Evolutionary conservation across 306 rosid species (phyloP), one percentile per base, ranked within the genome.

Genomic region (Mimosa bimucronata): DNA sequence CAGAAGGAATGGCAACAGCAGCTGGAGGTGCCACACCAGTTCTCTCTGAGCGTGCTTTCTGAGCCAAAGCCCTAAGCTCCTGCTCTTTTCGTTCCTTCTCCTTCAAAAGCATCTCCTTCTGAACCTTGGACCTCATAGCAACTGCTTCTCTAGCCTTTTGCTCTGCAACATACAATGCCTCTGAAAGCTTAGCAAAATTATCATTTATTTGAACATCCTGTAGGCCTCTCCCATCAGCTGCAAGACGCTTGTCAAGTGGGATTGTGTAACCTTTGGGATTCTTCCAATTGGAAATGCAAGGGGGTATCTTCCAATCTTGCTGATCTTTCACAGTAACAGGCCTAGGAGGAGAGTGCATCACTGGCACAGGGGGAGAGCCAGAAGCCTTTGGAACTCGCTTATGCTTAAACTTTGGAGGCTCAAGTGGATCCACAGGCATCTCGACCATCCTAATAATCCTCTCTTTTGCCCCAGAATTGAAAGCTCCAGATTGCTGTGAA

Each of bases 291-390:
- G 97, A 94, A 61, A 94, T 92, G 70, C 97, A 92, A 21, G 97
- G 98, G 0, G 97, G 98, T 38, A 92, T 92, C 81, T 94, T 92
- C 98, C 97, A 94, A 74, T 94, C 98, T 70, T 91, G 95, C 83
- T 91, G 97, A 73, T 94, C 98, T 79, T 92, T 94, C 77, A 92
- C 92, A 1, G 97, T 92, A 83, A 92, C 95, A 11, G 95, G 97
- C 65, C 97, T 83, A 0, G 97, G 98, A 55, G 97, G 97, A 5
- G 97, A 94, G 78, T 91, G 98, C 97, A 94, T 89, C 41, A 92
- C 92, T 0, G 97, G 98, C 46, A 94, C 94, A 7, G 97, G 97
- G 25, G 97, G 98, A 7, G 98, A 92, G 10, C 97, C 91, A 0
- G 95, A 92, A 60, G 98, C 94, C 85, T 84, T 91, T 0, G 95